phyloP scores from a whole-genome alignment of 169 alveolate species.

The Cryptosporidium sp. region DNA sequence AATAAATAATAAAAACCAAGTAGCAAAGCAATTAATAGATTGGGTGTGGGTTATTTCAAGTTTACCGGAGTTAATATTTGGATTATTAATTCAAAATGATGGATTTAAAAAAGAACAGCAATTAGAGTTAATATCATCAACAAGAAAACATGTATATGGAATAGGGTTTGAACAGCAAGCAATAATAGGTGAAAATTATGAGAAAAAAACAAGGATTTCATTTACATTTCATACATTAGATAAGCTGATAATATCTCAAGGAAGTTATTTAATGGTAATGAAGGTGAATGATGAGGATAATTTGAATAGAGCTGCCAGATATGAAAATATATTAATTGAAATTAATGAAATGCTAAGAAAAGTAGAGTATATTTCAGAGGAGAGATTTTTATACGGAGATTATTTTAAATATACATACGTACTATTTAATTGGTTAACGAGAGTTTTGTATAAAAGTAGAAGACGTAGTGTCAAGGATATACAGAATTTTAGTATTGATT shows the following conservation, averaged over 20 bases:
- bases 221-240: slow-evolving; percentile 34
- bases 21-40: slow-evolving; percentile 11
- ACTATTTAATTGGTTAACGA: slow-evolving; percentile 43
- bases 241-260: background rate
- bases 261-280: background rate
- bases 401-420: slow-evolving; percentile 9
- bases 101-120: background rate
- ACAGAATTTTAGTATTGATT: slow-evolving; percentile 5
- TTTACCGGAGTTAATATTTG: slow-evolving; percentile 24
- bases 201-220: background rate
- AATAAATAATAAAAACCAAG: background rate
- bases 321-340: slow-evolving; percentile 17
- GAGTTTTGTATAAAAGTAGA: slow-evolving; percentile 15
- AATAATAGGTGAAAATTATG: background rate
- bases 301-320: background rate
- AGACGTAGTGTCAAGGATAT: slow-evolving; percentile 8
- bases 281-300: slow-evolving; percentile 14
- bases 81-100: background rate
- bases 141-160: background rate
- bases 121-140: slow-evolving; percentile 2
- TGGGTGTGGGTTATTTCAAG: slow-evolving; percentile 31
- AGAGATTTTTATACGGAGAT: background rate
- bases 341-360: slow-evolving; percentile 12
- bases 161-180: slow-evolving; percentile 4
- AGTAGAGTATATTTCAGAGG: background rate